Conservation (phyloP, 176 grass and related monocot genomes). For the Thalia dealbata region DNA sequence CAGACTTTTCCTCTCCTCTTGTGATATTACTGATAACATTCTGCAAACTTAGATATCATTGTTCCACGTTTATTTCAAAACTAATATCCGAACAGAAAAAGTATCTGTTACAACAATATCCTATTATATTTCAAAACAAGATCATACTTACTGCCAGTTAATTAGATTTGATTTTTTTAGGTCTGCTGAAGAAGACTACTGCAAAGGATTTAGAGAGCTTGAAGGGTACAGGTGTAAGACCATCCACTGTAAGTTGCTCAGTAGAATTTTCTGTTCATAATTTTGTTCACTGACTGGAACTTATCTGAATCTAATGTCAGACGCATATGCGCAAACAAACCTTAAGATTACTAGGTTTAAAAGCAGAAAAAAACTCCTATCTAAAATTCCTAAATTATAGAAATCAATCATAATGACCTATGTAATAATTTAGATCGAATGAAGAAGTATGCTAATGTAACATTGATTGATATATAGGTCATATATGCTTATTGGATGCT, state of each 20-base stretch:
- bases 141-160: neutral
- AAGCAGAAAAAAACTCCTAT: too few relatives aligned
- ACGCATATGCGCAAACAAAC: neutral
- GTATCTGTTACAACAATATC: neutral
- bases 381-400: too few relatives aligned
- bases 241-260: conserved; percentile 36
- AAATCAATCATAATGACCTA: too few relatives aligned
- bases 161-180: conserved; percentile 22
- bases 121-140: conserved; percentile 4
- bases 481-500: too few relatives aligned
- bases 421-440: too few relatives aligned
- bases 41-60: neutral
- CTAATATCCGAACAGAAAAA: neutral
- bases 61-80: neutral
- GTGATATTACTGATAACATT: conserved; percentile 13
- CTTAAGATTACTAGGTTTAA: too few relatives aligned
- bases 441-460: too few relatives aligned
- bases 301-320: conserved; percentile 13
- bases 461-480: too few relatives aligned
- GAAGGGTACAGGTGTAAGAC: conserved; percentile 23
- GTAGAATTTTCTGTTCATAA: conserved; percentile 12
- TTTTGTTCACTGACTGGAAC: neutral
- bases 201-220: conserved; percentile 30
- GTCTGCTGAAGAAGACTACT: conserved; percentile 65
- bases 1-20: conserved; percentile 13